A percentile compares a stretch with the other conserved stretches of the same genome.
Evolutionary conservation across 2,329 filamentous ascomycete genomes (phyloP).

Genomic region (Paracamarosporium sp.): DNA sequence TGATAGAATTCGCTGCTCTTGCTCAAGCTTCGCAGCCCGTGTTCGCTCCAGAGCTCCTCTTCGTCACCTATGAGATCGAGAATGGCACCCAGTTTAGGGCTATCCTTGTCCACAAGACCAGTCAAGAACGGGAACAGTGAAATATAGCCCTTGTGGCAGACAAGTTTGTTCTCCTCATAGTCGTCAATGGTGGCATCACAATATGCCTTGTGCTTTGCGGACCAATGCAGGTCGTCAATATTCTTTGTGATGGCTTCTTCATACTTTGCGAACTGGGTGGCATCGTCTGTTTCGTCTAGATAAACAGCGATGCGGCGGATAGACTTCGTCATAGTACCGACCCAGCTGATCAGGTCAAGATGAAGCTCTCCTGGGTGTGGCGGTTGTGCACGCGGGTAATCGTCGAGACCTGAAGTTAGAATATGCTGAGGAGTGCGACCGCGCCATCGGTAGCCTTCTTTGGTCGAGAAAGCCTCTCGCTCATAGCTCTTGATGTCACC

Average conservation of each 20-base stretch:
- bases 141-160: conserved; percentile 97
- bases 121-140: conserved; percentile 91
- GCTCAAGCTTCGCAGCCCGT: conserved; percentile 89
- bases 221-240: conserved; percentile 94
- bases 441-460: conserved; percentile 94
- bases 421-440: conserved; percentile 87
- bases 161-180: conserved; percentile 86
- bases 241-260: conserved; percentile 82
- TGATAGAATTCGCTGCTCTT: conserved; percentile 83
- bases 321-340: conserved; percentile 94
- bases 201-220: conserved; percentile 77
- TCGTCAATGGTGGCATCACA: conserved; percentile 96
- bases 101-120: conserved; percentile 77
- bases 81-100: conserved; percentile 74
- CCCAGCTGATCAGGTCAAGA: conserved; percentile 93
- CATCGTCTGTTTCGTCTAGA: conserved; percentile 79
- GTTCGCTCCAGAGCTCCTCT: conserved; percentile 86
- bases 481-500: conserved; percentile 93
- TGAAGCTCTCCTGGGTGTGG: conserved; percentile 96
- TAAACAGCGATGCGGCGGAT: conserved; percentile 79
- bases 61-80: conserved; percentile 81
- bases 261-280: conserved; percentile 72
- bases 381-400: conserved; percentile 92
- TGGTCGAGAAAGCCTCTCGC: conserved; percentile 83
- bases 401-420: conserved; percentile 91